Evolutionary conservation across 495 filamentous ascomycete species (phyloP).

Genomic region (Penicillium antarcticum): DNA sequence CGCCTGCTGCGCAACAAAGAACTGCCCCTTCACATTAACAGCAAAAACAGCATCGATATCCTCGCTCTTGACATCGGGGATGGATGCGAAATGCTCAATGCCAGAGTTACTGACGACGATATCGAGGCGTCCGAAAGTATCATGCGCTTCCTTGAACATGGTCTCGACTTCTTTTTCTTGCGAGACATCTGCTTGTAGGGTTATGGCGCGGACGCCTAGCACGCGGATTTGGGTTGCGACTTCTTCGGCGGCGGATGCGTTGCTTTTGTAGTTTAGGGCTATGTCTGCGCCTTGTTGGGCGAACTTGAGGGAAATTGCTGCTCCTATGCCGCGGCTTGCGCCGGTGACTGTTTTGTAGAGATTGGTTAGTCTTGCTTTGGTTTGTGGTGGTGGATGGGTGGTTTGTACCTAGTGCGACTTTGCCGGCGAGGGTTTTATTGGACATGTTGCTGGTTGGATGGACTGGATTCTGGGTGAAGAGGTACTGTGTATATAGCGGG

Average conservation of each 20-base stretch:
- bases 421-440: conserved; percentile 22
- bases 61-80: conserved; percentile 46
- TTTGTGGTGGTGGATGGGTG: neutral
- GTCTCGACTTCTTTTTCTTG: conserved; percentile 36
- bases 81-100: conserved; percentile 48
- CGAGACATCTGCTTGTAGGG: conserved; percentile 51
- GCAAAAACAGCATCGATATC: conserved; percentile 53
- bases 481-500: neutral
- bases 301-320: conserved; percentile 35
- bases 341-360: conserved; percentile 23
- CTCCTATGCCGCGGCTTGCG: conserved; percentile 39
- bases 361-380: neutral
- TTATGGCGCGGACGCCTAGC: conserved; percentile 40
- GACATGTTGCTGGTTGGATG: conserved; percentile 3
- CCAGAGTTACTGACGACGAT: conserved; percentile 53
- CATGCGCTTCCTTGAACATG: conserved; percentile 43
- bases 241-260: conserved; percentile 36
- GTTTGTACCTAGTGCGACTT: conserved; percentile 23
- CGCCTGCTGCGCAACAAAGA: conserved; percentile 65
- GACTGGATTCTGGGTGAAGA: neutral
- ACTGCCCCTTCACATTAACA: conserved; percentile 56
- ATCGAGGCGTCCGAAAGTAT: conserved; percentile 38
- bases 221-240: conserved; percentile 44
- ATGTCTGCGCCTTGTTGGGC: conserved; percentile 40
- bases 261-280: conserved; percentile 36